Evolutionary conservation across 441 rosid species (phyloP), one percentile per base, ranked within the genome.

Genomic region (Adansonia grandidieri): DNA sequence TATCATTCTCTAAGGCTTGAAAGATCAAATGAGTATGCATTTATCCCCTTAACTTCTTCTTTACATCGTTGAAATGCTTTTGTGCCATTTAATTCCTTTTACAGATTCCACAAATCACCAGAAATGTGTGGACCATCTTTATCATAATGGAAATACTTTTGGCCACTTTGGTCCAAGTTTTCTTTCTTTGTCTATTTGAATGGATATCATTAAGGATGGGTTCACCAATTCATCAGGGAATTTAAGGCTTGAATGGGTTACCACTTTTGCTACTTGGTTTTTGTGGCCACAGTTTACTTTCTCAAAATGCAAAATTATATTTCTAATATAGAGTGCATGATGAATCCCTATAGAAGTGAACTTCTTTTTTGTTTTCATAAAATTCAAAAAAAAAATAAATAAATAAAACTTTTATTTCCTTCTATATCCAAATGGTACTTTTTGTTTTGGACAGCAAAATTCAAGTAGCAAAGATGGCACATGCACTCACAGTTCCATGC

Each of bases 11-110:
- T 95, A 65, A 84, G 80, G 74, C 87, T 79, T 61, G 90, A 85
- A 77, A 63, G 75, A 80, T 82, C 89, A 70, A 90, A 85, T 74
- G 94, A 95, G 99, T 97, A 95, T 75, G 89, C 80, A 75, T 81
- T 77, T 69, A 48, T 80, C 51, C 62, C 68, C 62, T 73, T 73
- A 42, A 57, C 37, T 72, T 57, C 32, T 57, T 10, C 8, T 73
- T 73, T 58, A 20, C 42, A 42, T 22, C 67, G 60, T 42, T 44
- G 11, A 58, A 73, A 60, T 73, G 42, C 54, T 58, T 73, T 78
- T 28, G 71, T 37, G 6, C 15, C 19, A 53, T 71, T 17, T 40
- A 19, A 48, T 70, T 70, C 74, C 24, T 3, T 32, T 50, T 66
- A 42, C 42, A 5, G 42, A 37, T 37, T 37, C 42, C 42, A 37